Evolutionary conservation across 495 filamentous ascomycete genomes (phyloP).

Genomic region (Hypoxylon lienhwacheense): DNA sequence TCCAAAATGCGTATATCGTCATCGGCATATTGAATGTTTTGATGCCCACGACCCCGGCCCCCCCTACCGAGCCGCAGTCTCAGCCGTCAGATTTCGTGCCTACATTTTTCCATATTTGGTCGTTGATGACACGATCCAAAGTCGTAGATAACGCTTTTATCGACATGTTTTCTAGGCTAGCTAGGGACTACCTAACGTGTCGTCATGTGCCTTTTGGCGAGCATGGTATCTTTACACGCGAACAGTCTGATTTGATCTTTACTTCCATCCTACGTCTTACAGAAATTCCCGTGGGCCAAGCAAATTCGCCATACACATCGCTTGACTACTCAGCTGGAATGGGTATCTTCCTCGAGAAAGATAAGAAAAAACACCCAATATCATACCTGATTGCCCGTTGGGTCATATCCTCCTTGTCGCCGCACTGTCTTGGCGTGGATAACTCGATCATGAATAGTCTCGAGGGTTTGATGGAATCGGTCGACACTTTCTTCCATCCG

Average conservation of each 20-base stretch:
- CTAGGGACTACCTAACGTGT: conserved; percentile 76
- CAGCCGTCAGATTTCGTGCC: conserved; percentile 83
- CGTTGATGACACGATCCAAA: conserved; percentile 85
- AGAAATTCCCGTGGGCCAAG: conserved; percentile 96
- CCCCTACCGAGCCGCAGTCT: conserved; percentile 68
- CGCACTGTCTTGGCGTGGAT: conserved; percentile 72
- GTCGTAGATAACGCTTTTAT: conserved; percentile 83
- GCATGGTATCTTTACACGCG: conserved; percentile 86
- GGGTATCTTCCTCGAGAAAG: conserved; percentile 82
- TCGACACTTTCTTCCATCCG: conserved; percentile 98
- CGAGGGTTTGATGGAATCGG: conserved; percentile 90
- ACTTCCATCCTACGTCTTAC: conserved; percentile 86
- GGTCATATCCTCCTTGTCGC: conserved; percentile 93
- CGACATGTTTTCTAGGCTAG: conserved; percentile 83
- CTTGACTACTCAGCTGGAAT: conserved; percentile 83
- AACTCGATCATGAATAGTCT: conserved; percentile 82
- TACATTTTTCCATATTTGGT: conserved; percentile 95
- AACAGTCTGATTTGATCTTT: conserved; percentile 91
- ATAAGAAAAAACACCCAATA: conserved; percentile 88
- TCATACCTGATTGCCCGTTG: conserved; percentile 92
- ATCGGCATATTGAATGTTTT: conserved; percentile 81
- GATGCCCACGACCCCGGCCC: conserved; percentile 79
- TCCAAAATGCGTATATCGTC: conserved; percentile 86
- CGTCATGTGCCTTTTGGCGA: conserved; percentile 78
- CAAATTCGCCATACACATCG: conserved; percentile 86